Evolutionary conservation across 371 early-diverging fungal species (phyloP).

Genomic region (Mortierella sp.): DNA sequence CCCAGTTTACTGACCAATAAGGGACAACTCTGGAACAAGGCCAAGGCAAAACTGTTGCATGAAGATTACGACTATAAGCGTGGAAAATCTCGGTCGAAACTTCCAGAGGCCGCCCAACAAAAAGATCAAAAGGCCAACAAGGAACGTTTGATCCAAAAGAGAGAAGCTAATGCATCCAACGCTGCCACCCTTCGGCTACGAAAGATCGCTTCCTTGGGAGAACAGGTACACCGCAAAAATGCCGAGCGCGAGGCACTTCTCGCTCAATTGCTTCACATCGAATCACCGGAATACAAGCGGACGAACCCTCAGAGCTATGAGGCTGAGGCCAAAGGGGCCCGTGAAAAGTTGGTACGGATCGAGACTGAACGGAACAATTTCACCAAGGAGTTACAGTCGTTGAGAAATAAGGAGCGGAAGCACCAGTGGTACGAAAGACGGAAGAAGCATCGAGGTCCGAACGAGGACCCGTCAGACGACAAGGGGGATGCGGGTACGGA

Average conservation of each 20-base stretch:
- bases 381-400: conserved; percentile 58
- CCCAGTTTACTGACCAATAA: conserved; percentile 61
- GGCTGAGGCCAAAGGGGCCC: conserved; percentile 29
- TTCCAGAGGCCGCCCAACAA: conserved; percentile 53
- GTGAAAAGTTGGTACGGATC: conserved; percentile 48
- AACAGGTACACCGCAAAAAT: conserved; percentile 54
- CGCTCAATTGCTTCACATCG: conserved; percentile 34
- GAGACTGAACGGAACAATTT: conserved; percentile 38
- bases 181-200: conserved; percentile 55
- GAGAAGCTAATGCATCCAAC: conserved; percentile 62
- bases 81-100: conserved; percentile 68
- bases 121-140: conserved; percentile 40
- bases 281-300: conserved; percentile 40
- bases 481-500: conserved; percentile 31
- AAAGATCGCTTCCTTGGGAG: conserved; percentile 54
- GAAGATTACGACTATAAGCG: conserved; percentile 70
- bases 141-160: conserved; percentile 42
- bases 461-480: conserved; percentile 20
- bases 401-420: conserved; percentile 70
- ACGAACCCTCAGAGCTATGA: conserved; percentile 23
- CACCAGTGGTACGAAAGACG: conserved; percentile 73
- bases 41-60: conserved; percentile 64
- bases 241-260: conserved; percentile 46
- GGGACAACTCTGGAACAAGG: conserved; percentile 61
- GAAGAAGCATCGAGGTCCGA: conserved; percentile 45